A percentile compares a stretch with the other conserved stretches of the same genome.
Evolutionary conservation across 2,329 filamentous ascomycete species (phyloP).

Genomic region (Pyrenophora tritici-repentis): DNA sequence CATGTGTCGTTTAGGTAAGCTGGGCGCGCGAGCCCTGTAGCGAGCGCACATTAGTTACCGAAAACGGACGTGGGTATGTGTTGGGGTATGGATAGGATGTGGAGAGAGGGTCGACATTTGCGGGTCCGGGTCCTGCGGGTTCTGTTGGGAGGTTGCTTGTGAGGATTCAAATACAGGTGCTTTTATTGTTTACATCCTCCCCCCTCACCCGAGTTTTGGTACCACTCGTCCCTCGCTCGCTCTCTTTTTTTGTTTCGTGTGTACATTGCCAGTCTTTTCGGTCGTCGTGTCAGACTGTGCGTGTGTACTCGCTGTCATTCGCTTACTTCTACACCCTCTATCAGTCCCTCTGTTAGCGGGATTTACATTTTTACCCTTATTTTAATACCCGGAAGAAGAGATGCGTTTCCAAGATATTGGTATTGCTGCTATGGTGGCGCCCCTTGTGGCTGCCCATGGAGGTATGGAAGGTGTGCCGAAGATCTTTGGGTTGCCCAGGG

Average conservation of each 20-base stretch:
- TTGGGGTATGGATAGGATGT: background rate
- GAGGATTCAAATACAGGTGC: too few relatives aligned
- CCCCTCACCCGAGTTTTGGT: too few relatives aligned
- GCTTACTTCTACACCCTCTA: background rate
- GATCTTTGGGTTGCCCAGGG: slow-evolving; percentile 41
- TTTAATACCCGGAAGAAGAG: slow-evolving; percentile 1
- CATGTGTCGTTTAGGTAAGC: too few relatives aligned
- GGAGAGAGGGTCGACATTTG: background rate
- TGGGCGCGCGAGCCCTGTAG: slow-evolving; percentile 4
- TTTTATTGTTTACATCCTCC: too few relatives aligned
- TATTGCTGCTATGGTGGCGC: slow-evolving; percentile 34
- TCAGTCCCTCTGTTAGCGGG: too few relatives aligned
- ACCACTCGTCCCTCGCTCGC: background rate
- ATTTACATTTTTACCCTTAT: background rate
- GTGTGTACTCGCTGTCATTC: background rate
- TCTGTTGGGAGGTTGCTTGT: background rate
- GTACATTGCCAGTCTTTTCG: too few relatives aligned
- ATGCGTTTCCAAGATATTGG: slow-evolving; percentile 43
- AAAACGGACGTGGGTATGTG: slow-evolving; percentile 7
- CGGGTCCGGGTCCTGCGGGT: background rate
- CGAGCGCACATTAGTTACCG: slow-evolving; percentile 12
- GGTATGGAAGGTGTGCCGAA: slow-evolving; percentile 38
- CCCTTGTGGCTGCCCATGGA: slow-evolving; percentile 42
- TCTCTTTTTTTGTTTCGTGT: background rate
- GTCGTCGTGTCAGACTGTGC: too few relatives aligned